Percentiles rank a stretch among this genome's conserved stretches.
phyloP scores from a whole-genome alignment of 208 protist genomes.

The Leishmania braziliensis region DNA sequence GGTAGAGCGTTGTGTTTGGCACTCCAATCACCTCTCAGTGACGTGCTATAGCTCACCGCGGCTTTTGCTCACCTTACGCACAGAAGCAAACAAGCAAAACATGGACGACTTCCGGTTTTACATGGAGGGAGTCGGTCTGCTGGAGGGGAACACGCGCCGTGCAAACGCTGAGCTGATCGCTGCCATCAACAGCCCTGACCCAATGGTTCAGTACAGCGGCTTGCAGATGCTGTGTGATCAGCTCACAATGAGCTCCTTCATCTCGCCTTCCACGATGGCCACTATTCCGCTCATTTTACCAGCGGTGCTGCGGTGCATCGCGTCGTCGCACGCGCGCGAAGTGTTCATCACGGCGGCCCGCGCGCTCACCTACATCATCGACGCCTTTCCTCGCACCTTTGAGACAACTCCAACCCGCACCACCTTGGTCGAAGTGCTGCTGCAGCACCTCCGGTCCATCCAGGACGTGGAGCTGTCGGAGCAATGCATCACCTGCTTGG shows the following conservation, averaged over 20 bases:
- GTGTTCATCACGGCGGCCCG: constrained; percentile 89
- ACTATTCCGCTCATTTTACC: constrained; percentile 60
- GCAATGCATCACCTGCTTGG: constrained; percentile 90
- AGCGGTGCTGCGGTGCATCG: constrained; percentile 71
- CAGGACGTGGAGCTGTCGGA: constrained; percentile 96
- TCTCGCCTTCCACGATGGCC: constrained; percentile 74
- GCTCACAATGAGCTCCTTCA: constrained; percentile 88
- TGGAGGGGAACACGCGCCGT: constrained; percentile 22
- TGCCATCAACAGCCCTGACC: constrained; percentile 60
- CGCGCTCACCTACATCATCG: constrained; percentile 90
- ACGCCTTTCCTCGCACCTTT: constrained; percentile 79
- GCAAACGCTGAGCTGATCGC: constrained; percentile 37
- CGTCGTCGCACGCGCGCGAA: constrained; percentile 83
- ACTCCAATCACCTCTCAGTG: not conserved
- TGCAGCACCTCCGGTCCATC: constrained; percentile 84
- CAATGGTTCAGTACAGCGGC: constrained; percentile 48
- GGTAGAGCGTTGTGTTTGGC: not conserved
- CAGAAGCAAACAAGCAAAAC: not conserved
- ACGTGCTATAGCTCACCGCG: not conserved
- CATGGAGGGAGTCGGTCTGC: constrained; percentile 19
- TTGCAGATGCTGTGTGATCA: constrained; percentile 90
- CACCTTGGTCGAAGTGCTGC: constrained; percentile 66
- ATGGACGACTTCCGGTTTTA: constrained; percentile 33
- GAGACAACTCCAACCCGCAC: constrained; percentile 47
- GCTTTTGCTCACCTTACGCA: not conserved